Percentiles rank a stretch among this genome's conserved stretches.
Conservation (phyloP, 2,329 filamentous ascomycete genomes). For the Xylaria sp. region DNA sequence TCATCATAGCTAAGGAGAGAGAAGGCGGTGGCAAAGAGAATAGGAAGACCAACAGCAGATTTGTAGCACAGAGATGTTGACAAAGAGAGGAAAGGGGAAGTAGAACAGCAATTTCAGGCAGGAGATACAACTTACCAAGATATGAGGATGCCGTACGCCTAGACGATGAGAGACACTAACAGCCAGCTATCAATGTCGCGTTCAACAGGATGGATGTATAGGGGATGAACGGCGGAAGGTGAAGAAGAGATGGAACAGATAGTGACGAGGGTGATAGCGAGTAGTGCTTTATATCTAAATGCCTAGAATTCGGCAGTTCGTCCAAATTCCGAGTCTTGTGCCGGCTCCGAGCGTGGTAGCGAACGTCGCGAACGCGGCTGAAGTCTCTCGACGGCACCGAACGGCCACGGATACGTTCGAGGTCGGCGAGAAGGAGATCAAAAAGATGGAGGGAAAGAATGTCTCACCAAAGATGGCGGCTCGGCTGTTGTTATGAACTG, state of each 20-base stretch:
- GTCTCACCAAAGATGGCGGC: constrained; percentile 17
- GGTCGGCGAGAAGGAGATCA: background rate
- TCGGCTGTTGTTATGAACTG: background rate
- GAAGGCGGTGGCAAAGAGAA: background rate
- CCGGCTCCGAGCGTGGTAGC: background rate
- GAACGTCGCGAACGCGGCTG: background rate
- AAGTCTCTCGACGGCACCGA: constrained; percentile 17
- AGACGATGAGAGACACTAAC: background rate
- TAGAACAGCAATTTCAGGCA: background rate
- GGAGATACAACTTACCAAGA: constrained; percentile 22
- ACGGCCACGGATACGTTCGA: background rate
- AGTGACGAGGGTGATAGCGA: constrained; percentile 1
- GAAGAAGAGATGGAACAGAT: background rate
- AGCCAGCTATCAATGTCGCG: constrained; percentile 7
- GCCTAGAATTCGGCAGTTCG: background rate
- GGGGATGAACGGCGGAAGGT: background rate
- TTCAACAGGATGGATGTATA: background rate
- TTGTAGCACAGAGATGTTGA: background rate
- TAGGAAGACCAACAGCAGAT: background rate
- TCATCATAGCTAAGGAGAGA: background rate
- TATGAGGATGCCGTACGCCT: background rate
- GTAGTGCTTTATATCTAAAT: background rate
- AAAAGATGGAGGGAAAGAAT: constrained; percentile 18
- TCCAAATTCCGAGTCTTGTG: background rate
- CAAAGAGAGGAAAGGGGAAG: background rate